Conservation (phyloP, 1,284 basidiomycete species). For the Pisolithus thermaeus region DNA sequence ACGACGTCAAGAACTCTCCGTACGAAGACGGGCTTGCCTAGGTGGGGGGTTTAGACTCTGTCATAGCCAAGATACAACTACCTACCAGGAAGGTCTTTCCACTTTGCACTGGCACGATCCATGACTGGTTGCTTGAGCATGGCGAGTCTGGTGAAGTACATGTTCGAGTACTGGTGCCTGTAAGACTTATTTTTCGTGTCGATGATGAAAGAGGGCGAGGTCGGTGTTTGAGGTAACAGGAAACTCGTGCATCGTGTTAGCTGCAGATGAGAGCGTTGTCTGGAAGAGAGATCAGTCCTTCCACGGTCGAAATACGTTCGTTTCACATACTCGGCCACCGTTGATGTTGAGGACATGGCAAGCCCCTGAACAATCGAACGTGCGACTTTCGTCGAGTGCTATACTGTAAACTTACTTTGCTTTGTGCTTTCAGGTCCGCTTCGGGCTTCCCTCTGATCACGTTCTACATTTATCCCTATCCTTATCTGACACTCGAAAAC, state of each 20-base stretch:
- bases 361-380: not conserved
- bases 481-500: too few relatives aligned
- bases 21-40: conserved; percentile 71
- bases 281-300: conserved; percentile 4
- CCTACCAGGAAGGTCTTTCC: conserved; percentile 61
- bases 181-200: conserved; percentile 55
- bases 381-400: not conserved
- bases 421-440: too few relatives aligned
- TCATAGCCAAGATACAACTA: conserved; percentile 13
- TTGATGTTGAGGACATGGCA: conserved; percentile 3
- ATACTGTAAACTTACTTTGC: not conserved
- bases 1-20: conserved; percentile 86
- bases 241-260: conserved; percentile 21
- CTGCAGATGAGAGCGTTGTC: conserved; percentile 10
- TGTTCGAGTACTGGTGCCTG: conserved; percentile 89
- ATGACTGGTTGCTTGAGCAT: conserved; percentile 61
- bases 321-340: conserved; percentile 9
- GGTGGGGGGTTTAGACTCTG: not conserved
- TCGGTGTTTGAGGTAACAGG: conserved; percentile 34
- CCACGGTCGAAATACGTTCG: not conserved
- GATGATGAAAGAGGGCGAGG: conserved; percentile 55
- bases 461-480: not conserved
- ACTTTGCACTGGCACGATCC: conserved; percentile 56
- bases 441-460: too few relatives aligned
- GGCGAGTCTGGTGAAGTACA: conserved; percentile 80